Base-by-base conservation (phyloP, 441 rosid genomes). In the Mallotus japonicus region DNA sequence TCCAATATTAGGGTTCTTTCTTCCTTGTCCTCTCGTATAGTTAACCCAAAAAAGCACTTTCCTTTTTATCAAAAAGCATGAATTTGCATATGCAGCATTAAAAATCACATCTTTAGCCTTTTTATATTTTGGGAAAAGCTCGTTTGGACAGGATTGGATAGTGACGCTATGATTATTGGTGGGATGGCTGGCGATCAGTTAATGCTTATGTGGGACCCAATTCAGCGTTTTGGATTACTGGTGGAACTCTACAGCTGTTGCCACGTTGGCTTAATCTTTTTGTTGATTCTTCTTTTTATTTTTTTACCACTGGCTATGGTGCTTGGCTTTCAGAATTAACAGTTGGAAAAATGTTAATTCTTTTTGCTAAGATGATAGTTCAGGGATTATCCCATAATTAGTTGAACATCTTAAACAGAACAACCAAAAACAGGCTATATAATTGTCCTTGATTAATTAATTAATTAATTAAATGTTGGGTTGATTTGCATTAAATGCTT, bases 121-220 rank as follows among this genome's bases (percentile, higher is more conserved):
- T 62, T 62, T 62, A 72, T 51, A 40, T 62, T n/a, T 19, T 47
- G 66, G 58, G 34, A 15, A 10, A 24, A 9, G 2, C 2, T 19
- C 8, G 20, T 58, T 47, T 49, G 0, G 50, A 51, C 49, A 71
- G 32, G 59, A 59, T 28, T 17, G 22, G 28, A 70, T 11, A 44
- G 65, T 40, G 54, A 58, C 56, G 44, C 17, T 19, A 5, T 16
- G 15, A 32, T 37, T 37, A 37, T n/a, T 28, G 66, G 74, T 62
- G 70, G 50, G 70, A 73, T 81, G 88, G 88, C 87, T 81, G 87
- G 88, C 87, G 86, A 85, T 83, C 75, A 72, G 80, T 79, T 73
- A 81, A 76, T 84, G 65, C 6, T 2, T 8, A 7, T 34, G 80
- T 37, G 83, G 84, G 85, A 40, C 73, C 78, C 77, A 44, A 56